Evolutionary conservation across 108 stramenopile species (phyloP), one percentile per base, ranked within the genome.

Genomic region (Aurantiochytrium sp.): DNA sequence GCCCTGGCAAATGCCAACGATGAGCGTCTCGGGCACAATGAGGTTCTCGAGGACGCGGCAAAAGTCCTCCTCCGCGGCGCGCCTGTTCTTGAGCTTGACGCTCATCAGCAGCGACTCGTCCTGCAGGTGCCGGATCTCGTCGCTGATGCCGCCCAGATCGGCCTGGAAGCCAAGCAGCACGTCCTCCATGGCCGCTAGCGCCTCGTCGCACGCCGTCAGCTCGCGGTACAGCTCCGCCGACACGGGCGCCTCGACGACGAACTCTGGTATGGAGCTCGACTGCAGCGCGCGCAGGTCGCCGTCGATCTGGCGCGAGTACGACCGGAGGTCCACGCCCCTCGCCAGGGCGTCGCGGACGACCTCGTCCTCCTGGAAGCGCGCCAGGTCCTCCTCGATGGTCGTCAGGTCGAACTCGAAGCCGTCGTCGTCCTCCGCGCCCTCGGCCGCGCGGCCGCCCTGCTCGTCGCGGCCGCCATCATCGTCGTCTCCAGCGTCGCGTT

Each of bases 101-200:
- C 87, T 96, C 89, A 98, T 91, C n/a, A 93, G 91, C 45, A 95
- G 88, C 8, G 94, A 94, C 68, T 98, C 97, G 48, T 97, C 96
- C 93, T 98, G 98, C 24, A 99, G 91, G 52, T 95, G 93, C 53
- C 95, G 94, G 89, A 99, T 99, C 85, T 99, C 99, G 6, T 95
- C 96, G 48, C 94, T 95, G 73, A 99, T 95, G 34, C 97, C 97
- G 48, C 97, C 98, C 41, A 99, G 91, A 90, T 99, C 98, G 3
- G 97, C 97, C 89, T 99, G 98, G 89, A 99, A 99, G 6, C 98
- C 97, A 52, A 97, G 93, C 31, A 99, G 90, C 96, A 98, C 96
- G 92, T 96, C 96, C 87, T 98, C 97, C 94, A 99, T 91, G 15
- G 94, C 90, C n/a, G 94, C 95, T 55, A 99, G 91, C 52, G 97